phyloP scores from a whole-genome alignment of 2,329 filamentous ascomycete genomes.

The Fusarium beomiforme region DNA sequence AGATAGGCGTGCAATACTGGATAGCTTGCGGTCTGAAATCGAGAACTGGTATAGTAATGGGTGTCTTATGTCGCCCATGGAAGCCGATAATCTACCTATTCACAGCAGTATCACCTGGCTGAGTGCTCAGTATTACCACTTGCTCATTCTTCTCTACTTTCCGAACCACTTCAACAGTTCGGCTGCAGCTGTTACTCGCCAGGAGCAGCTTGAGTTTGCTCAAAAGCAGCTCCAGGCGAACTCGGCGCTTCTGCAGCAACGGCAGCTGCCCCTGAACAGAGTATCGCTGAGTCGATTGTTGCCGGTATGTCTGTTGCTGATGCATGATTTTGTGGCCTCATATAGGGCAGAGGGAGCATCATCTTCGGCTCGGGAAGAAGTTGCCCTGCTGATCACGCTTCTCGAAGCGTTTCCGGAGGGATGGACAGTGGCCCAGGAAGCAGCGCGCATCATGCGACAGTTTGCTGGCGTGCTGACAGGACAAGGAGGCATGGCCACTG shows the following conservation, averaged over 20 bases:
- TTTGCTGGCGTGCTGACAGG: slow-evolving; percentile 37
- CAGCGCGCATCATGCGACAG: slow-evolving; percentile 48
- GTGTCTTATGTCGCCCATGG: slow-evolving; percentile 54
- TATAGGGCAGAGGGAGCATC: slow-evolving; percentile 28
- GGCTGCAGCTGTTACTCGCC: slow-evolving; percentile 42
- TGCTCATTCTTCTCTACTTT: slow-evolving; percentile 56
- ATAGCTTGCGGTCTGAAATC: slow-evolving; percentile 53
- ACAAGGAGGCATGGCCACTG: slow-evolving; percentile 24
- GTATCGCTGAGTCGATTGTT: slow-evolving; percentile 54
- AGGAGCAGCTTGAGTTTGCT: slow-evolving; percentile 51
- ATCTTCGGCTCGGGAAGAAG: slow-evolving; percentile 49
- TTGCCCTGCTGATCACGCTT: slow-evolving; percentile 47
- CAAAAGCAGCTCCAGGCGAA: slow-evolving; percentile 56
- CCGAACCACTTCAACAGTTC: slow-evolving; percentile 53
- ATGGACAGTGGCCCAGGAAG: slow-evolving; percentile 50
- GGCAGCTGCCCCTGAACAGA: slow-evolving; percentile 55
- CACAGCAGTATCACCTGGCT: slow-evolving; percentile 58
- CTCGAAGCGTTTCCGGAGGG: slow-evolving; percentile 51
- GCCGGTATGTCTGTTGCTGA: slow-evolving; percentile 51
- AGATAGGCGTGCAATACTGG: slow-evolving; percentile 47
- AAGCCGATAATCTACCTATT: slow-evolving; percentile 56
- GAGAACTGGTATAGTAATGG: slow-evolving; percentile 60
- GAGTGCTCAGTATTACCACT: slow-evolving; percentile 55
- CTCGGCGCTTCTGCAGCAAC: slow-evolving; percentile 53
- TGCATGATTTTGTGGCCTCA: slow-evolving; percentile 44